phyloP scores from a whole-genome alignment of 2,329 filamentous ascomycete species.

The Fusarium pininemorale region DNA sequence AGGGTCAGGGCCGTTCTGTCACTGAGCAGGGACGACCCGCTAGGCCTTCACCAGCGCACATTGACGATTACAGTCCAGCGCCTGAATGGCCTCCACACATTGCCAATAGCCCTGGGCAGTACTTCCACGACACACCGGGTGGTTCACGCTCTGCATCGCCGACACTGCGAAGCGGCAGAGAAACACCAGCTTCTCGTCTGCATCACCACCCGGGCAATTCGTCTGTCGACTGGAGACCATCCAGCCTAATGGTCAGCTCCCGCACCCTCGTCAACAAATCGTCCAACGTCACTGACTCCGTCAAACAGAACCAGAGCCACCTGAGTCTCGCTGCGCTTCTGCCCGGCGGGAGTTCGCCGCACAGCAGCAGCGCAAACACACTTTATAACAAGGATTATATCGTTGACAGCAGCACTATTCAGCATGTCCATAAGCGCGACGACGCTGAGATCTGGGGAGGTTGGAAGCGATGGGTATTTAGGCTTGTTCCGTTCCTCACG shows the following conservation, averaged over 20 bases:
- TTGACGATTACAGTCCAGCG: conserved; percentile 38
- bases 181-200: conserved; percentile 30
- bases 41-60: conserved; percentile 25
- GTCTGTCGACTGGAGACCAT: conserved; percentile 44
- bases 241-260: conserved; percentile 42
- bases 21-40: conserved; percentile 37
- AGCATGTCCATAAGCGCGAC: conserved; percentile 54
- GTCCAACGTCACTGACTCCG: conserved; percentile 34
- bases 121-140: conserved; percentile 37
- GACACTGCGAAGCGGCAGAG: conserved; percentile 39
- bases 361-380: conserved; percentile 38
- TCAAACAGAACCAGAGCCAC: conserved; percentile 53
- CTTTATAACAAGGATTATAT: conserved; percentile 45
- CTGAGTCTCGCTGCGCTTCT: conserved; percentile 54
- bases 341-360: conserved; percentile 35
- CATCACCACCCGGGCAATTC: conserved; percentile 32
- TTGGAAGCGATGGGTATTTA: conserved; percentile 54
- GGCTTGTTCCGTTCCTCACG: conserved; percentile 51
- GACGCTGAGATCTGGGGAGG: conserved; percentile 56
- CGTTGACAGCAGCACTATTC: conserved; percentile 46
- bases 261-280: conserved; percentile 23
- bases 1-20: conserved; percentile 35
- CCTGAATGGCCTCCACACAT: conserved; percentile 41
- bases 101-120: conserved; percentile 35
- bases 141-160: conserved; percentile 43